These are phyloP conservation scores for Penicillium subrubescens DNA, from an alignment of 495 filamentous ascomycete species.

Conservation along the genomic window DNA sequence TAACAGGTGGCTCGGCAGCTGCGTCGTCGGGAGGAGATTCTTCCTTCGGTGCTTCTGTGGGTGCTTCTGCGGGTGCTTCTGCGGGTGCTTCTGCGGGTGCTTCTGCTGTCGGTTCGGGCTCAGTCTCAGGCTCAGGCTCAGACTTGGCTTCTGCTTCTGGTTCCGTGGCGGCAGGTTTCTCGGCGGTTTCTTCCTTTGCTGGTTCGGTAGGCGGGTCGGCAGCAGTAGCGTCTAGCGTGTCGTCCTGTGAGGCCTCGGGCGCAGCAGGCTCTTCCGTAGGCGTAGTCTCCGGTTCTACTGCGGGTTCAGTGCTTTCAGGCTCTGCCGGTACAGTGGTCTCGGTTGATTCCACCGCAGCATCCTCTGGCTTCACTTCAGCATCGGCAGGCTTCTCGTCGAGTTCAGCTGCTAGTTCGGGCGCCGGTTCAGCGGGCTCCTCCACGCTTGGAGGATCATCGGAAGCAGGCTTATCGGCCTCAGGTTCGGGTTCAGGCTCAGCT, in stretches of 20 bases:
- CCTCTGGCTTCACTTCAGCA: neutral
- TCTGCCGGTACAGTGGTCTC: neutral
- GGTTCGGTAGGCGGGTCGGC: neutral
- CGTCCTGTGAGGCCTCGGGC: neutral
- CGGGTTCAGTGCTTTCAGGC: neutral
- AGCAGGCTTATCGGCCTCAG: conserved; percentile 1
- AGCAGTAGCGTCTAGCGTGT: neutral
- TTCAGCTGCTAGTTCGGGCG: neutral
- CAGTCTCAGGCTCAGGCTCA: conserved; percentile 6
- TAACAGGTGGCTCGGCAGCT: conserved; percentile 6
- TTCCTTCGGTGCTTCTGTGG: conserved; percentile 12
- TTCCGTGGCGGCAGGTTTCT: neutral
- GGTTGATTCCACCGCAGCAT: neutral
- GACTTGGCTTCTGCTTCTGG: conserved; percentile 1
- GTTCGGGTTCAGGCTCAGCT: conserved; percentile 4
- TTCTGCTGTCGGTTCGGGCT: conserved; percentile 14
- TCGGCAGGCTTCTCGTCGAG: neutral
- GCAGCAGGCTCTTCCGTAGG: conserved; percentile 9
- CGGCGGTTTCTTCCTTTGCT: neutral
- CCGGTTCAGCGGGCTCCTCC: conserved; percentile 5
- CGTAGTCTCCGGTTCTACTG: neutral
- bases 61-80: conserved; percentile 16
- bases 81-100: conserved; percentile 8
- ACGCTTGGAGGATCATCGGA: conserved; percentile 13
- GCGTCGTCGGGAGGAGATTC: conserved; percentile 7